Percentiles rank a stretch among this genome's conserved stretches.
phyloP scores from a whole-genome alignment of 768 basidiomycete genomes.

The Tylopilus sp. region DNA sequence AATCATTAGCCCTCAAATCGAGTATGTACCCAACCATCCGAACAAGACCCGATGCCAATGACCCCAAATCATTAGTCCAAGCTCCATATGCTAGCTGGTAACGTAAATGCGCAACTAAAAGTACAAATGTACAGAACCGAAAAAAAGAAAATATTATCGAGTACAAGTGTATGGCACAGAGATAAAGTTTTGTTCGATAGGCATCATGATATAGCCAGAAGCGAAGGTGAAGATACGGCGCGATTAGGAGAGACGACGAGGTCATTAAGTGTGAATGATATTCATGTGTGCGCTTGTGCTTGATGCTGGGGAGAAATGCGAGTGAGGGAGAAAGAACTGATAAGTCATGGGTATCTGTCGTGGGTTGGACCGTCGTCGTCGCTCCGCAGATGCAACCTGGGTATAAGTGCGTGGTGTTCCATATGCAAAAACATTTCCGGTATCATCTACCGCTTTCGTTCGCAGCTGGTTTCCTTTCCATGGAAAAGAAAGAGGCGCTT shows the following conservation, averaged over 20 bases:
- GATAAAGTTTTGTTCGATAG: conserved; percentile 18
- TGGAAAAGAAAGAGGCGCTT: conserved; percentile 74
- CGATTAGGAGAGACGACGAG: conserved; percentile 31
- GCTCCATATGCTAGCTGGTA: conserved; percentile 32
- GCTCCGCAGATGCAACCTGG: conserved; percentile 25
- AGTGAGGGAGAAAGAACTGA: conserved; percentile 14
- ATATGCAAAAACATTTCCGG: conserved; percentile 6
- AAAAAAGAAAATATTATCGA: conserved; percentile 27
- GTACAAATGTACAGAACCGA: conserved; percentile 32
- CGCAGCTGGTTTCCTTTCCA: conserved; percentile 36
- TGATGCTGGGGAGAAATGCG: conserved; percentile 23
- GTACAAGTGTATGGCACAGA: conserved; percentile 35
- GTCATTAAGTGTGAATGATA: conserved; percentile 29
- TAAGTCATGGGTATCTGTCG: conserved; percentile 38
- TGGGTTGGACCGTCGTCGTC: conserved; percentile 30
- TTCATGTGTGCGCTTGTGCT: conserved; percentile 23
- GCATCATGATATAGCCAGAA: conserved; percentile 15
- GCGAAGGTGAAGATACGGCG: conserved; percentile 23
- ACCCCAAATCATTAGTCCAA: conserved; percentile 33
- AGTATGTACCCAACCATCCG: conserved; percentile 27
- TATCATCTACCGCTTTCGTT: conserved; percentile 27
- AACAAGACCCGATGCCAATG: conserved; percentile 29
- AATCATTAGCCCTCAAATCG: conserved; percentile 31
- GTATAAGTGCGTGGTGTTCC: conserved; percentile 25
- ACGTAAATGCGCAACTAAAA: conserved; percentile 33